These are phyloP conservation scores for Breviolum minutum DNA, from an alignment of 73 alveolate genomes.

Conservation along the genomic window DNA sequence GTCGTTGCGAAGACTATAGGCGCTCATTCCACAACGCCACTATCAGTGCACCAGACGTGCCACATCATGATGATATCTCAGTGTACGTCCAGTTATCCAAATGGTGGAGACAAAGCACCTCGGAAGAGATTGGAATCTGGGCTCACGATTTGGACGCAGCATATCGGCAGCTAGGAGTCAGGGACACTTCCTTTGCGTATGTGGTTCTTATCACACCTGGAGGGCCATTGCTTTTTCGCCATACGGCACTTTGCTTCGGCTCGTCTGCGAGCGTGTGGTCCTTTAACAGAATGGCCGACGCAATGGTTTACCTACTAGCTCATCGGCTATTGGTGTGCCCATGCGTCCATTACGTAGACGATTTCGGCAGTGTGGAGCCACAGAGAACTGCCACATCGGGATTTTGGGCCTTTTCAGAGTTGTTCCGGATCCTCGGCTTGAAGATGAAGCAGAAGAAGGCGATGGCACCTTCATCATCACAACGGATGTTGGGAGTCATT, in stretches of 20 bases:
- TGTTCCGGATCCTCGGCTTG: not conserved
- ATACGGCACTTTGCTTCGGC: too few species aligned
- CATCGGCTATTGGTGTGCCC: not conserved
- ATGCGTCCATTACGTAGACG: not conserved
- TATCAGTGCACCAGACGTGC: not conserved
- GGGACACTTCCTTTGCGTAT: too few species aligned
- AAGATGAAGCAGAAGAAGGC: not conserved
- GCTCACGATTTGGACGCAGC: too few species aligned
- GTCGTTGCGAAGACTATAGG: conserved; percentile 26
- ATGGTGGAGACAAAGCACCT: too few species aligned
- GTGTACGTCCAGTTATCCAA: too few species aligned
- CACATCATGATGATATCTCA: not conserved
- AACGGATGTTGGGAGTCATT: not conserved
- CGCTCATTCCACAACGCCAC: not conserved
- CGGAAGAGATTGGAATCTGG: too few species aligned
- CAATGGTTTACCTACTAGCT: not conserved
- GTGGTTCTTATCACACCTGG: too few species aligned
- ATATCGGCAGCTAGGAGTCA: too few species aligned
- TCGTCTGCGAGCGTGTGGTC: too few species aligned
- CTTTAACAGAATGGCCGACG: too few species aligned
- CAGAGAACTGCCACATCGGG: not conserved
- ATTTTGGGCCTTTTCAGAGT: not conserved
- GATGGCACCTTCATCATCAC: not conserved
- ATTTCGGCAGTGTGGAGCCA: not conserved
- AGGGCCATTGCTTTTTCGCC: too few species aligned